Percentiles rank a stretch among this genome's conserved stretches.
These are phyloP conservation scores for Metschnikowia anglica DNA, from an alignment of 805 yeast species.

Conservation along the genomic window DNA sequence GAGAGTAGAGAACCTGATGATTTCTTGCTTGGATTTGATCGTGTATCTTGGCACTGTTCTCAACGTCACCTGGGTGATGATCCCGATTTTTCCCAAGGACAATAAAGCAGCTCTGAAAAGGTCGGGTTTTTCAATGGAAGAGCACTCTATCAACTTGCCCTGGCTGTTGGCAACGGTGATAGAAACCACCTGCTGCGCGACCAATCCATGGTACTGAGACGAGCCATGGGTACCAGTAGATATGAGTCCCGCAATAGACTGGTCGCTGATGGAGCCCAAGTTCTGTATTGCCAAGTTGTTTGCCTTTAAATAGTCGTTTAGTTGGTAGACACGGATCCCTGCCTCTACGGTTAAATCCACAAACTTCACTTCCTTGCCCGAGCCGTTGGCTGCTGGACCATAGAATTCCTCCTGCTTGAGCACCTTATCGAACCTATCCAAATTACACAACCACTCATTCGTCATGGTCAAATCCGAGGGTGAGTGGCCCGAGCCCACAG, in stretches of 20 bases:
- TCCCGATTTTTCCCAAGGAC: slow-evolving; percentile 89
- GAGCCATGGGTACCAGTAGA: slow-evolving; percentile 98
- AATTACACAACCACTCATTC: slow-evolving; percentile 79
- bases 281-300: slow-evolving; percentile 82
- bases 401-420: slow-evolving; percentile 45
- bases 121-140: slow-evolving; percentile 59
- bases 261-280: slow-evolving; percentile 91
- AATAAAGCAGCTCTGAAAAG: slow-evolving; percentile 79
- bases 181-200: slow-evolving; percentile 82
- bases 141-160: slow-evolving; percentile 70
- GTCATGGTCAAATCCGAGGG: slow-evolving; percentile 92
- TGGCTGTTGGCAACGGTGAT: slow-evolving; percentile 70
- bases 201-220: slow-evolving; percentile 86
- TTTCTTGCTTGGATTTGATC: slow-evolving; percentile 76
- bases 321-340: slow-evolving; percentile 74
- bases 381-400: slow-evolving; percentile 33
- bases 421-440: slow-evolving; percentile 71
- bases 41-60: slow-evolving; percentile 84
- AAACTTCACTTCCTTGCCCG: slow-evolving; percentile 49
- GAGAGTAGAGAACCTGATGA: slow-evolving; percentile 72
- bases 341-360: slow-evolving; percentile 95
- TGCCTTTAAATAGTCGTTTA: slow-evolving; percentile 63
- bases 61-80: slow-evolving; percentile 80
- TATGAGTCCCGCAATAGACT: slow-evolving; percentile 91
- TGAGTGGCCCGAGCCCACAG: slow-evolving; percentile 93